Evolutionary conservation across 1,284 basidiomycete species (phyloP), one percentile per base, ranked within the genome.

Genomic region (Papiliotrema nemorosa): DNA sequence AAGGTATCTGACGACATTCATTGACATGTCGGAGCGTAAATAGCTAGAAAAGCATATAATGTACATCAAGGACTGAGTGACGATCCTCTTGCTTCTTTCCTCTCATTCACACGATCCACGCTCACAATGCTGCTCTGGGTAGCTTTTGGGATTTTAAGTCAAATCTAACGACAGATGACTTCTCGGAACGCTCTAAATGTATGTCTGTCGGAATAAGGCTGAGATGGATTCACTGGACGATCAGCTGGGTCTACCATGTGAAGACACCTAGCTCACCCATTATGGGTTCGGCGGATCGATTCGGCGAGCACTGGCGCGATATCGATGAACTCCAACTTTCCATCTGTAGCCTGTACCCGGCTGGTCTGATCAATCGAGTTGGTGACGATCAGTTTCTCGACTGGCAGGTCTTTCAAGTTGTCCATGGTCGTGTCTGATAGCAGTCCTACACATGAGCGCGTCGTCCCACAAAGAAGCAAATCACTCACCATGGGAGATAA

Each of bases 211-310:
- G 57, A 63, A 63, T 49, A 63, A 52, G 27, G 61, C 61, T 46
- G 61, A 63, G 53, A 63, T 63, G 24, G 61, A 63, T 55, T 63
- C 61, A 39, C 52, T 53, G 29, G 14, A 18, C 4, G 12, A 14
- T 40, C 6, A 35, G 26, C 16, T 26, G 12, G 21, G 18, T n/a
- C 3, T 38, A 3, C 5, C 26, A n/a, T 47, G 13, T 18, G 14
- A 4, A 26, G 13, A 26, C 3, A 9, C 12, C 4, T n/a, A 63
- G 75, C 78, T 96, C 88, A 71, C 58, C 94, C 94, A 62, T 98
- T 97, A 76, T 98, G 94, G 20, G 92, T 96, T 60, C 94, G 79
- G 42, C 96, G 86, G 59, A 98, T 97, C 66, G 88, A 91, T 78
- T 98, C 94, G 10, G 93, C 89, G 51, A 98, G 87, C 38, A 90